Conservation (phyloP, 352 stramenopile genomes). For the Thraustochytrium sp. region DNA sequence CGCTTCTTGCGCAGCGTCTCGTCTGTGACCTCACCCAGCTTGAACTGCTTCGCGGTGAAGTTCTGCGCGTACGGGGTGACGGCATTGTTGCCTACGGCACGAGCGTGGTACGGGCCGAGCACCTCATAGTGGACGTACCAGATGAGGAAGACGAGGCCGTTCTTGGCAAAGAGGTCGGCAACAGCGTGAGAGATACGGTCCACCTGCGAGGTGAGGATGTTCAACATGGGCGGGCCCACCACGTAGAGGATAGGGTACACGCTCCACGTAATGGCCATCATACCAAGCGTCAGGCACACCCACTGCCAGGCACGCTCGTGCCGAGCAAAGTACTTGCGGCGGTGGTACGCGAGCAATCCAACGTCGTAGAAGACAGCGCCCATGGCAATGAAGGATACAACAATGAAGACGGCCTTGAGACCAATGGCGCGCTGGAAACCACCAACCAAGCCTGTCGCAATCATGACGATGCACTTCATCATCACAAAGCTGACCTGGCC, state of each 20-base stretch:
- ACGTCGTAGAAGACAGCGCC: no score
- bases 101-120: conserved; percentile 17
- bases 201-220: not conserved
- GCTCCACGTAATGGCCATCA: conserved; percentile 42
- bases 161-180: conserved; percentile 40
- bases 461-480: not conserved
- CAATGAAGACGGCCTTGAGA: not conserved
- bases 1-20: not conserved
- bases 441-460: not conserved
- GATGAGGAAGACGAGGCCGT: conserved; percentile 31
- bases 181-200: conserved; percentile 25
- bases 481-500: not conserved
- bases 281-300: not conserved
- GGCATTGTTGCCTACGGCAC: not conserved
- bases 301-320: conserved; percentile 2
- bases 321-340: not conserved
- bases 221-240: not conserved
- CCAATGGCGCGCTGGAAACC: not conserved
- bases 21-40: not conserved
- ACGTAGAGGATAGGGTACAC: conserved; percentile 36
- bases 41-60: not conserved
- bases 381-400: no score
- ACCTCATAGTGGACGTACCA: conserved; percentile 39
- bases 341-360: not conserved
- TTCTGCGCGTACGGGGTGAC: not conserved